phyloP scores from a whole-genome alignment of 2,329 filamentous ascomycete genomes.

The Penicillium expansum region DNA sequence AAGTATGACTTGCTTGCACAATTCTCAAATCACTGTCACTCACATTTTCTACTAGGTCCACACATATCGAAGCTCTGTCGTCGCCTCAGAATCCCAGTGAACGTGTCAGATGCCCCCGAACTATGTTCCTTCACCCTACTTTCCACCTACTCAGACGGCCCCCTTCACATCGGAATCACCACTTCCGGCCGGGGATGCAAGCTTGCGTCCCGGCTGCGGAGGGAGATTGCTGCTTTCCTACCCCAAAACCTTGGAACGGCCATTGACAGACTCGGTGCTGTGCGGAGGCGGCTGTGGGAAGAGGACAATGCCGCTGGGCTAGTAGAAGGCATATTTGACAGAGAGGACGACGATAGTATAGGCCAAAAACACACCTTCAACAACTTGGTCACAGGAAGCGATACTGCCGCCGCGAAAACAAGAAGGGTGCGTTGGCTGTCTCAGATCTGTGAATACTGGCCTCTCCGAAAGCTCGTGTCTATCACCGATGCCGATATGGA shows the following conservation, averaged over 20 bases:
- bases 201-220: conserved; percentile 79
- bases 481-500: conserved; percentile 80
- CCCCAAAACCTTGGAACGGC: conserved; percentile 73
- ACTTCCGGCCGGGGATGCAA: conserved; percentile 95
- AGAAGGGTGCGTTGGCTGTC: conserved; percentile 87
- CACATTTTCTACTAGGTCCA: conserved; percentile 45
- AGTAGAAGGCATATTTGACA: conserved; percentile 43
- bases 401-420: conserved; percentile 70
- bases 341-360: conserved; percentile 48
- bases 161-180: conserved; percentile 90
- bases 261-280: conserved; percentile 71
- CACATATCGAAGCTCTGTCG: conserved; percentile 74
- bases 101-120: conserved; percentile 81
- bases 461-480: conserved; percentile 73
- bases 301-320: conserved; percentile 62
- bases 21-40: conserved; percentile 34
- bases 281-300: conserved; percentile 69
- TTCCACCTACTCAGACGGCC: conserved; percentile 84
- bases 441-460: conserved; percentile 99
- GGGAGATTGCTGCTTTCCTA: conserved; percentile 79
- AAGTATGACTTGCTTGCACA: conserved; percentile 43
- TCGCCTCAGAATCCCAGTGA: conserved; percentile 81
- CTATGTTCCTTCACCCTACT: conserved; percentile 89
- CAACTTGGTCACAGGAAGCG: conserved; percentile 69
- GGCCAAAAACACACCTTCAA: conserved; percentile 80